A percentile compares a stretch with the other conserved stretches of the same genome.
phyloP scores from a whole-genome alignment of 2,329 filamentous ascomycete species.

The Pseudonectria foliicola region DNA sequence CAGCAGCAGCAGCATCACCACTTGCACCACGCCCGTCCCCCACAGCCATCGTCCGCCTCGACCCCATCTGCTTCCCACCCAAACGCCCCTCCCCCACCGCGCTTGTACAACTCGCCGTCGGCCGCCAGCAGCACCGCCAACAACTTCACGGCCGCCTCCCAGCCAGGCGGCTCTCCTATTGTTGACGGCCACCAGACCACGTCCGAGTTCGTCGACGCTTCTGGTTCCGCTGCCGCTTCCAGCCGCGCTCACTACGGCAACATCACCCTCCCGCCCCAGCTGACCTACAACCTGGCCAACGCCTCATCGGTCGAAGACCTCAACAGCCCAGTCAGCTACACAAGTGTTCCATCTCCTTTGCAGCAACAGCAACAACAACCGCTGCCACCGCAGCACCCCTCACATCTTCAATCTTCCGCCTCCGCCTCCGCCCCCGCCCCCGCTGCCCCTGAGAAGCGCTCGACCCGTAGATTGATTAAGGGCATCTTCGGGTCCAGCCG shows the following conservation, averaged over 20 bases:
- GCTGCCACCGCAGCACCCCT: constrained; percentile 21
- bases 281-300: constrained; percentile 29
- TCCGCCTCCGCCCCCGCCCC: constrained; percentile 27
- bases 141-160: constrained; percentile 18
- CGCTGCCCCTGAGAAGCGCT: constrained; percentile 37
- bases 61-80: constrained; percentile 4
- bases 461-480: constrained; percentile 47
- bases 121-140: constrained; percentile 16
- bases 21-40: constrained; percentile 14
- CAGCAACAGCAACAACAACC: constrained; percentile 23
- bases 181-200: constrained; percentile 30
- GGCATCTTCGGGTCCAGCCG: constrained; percentile 41
- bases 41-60: constrained; percentile 12
- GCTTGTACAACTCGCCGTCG: constrained; percentile 24
- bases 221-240: no score
- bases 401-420: constrained; percentile 24
- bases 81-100: constrained; percentile 20
- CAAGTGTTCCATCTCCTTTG: constrained; percentile 11
- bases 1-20: constrained; percentile 11
- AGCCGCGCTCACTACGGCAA: constrained; percentile 47
- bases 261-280: constrained; percentile 24
- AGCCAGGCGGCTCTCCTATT: constrained; percentile 16
- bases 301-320: constrained; percentile 39
- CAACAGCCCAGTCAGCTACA: constrained; percentile 17
- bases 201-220: constrained; percentile 39